Evolutionary conservation across 192 early-diverging fungal genomes (phyloP).

Genomic region (Backusella tuberculispora): DNA sequence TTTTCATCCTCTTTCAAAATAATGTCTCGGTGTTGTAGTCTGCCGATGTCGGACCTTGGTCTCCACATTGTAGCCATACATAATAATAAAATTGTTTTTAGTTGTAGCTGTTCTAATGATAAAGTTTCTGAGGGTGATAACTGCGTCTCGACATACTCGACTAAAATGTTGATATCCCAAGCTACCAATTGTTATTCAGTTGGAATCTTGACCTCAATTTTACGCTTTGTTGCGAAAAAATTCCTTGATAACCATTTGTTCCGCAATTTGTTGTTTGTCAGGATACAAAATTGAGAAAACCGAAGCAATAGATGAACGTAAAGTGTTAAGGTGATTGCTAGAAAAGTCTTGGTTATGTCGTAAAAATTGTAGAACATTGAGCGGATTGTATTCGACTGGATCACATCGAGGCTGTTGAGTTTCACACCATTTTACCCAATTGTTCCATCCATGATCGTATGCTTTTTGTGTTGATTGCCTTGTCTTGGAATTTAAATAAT

Average conservation of each 20-base stretch:
- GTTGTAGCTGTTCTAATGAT: background rate
- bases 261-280: no score
- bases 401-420: background rate
- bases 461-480: background rate
- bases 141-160: background rate
- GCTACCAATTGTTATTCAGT: background rate
- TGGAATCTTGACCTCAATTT: background rate
- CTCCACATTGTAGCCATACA: slow-evolving; percentile 11
- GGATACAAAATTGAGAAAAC: slow-evolving; percentile 1
- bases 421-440: background rate
- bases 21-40: slow-evolving; percentile 1
- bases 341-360: background rate
- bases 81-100: background rate
- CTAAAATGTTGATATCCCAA: background rate
- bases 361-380: background rate
- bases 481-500: background rate
- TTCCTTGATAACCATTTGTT: no score
- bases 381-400: background rate
- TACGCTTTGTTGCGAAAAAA: background rate
- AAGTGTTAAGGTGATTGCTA: background rate
- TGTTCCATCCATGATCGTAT: background rate
- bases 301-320: slow-evolving; percentile 11
- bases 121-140: background rate
- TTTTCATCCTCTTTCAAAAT: background rate
- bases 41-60: slow-evolving; percentile 17